phyloP scores from a whole-genome alignment of 2,329 filamentous ascomycete species.

The Trichocomaceae sp. region DNA sequence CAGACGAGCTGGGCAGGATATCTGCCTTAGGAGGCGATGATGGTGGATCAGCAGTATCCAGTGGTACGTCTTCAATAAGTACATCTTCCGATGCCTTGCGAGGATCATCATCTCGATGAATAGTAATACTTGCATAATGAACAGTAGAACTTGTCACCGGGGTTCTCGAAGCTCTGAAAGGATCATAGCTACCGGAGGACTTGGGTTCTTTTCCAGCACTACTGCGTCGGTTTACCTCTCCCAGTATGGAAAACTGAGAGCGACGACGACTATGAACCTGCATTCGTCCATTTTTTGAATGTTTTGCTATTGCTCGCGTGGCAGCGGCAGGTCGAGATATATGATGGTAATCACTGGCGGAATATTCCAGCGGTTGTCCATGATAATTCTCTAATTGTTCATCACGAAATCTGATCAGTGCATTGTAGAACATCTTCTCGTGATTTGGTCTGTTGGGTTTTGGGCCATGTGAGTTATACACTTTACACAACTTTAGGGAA shows the following conservation, averaged over 20 bases:
- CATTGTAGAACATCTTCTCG: conserved; percentile 87
- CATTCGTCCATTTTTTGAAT: conserved; percentile 23
- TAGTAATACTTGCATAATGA: conserved; percentile 60
- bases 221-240: conserved; percentile 45
- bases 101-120: conserved; percentile 48
- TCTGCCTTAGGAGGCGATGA: conserved; percentile 10
- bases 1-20: conserved; percentile 22
- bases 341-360: conserved; percentile 86
- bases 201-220: conserved; percentile 45
- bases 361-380: conserved; percentile 70
- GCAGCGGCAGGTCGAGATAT: conserved; percentile 38
- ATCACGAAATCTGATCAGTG: conserved; percentile 74
- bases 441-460: conserved; percentile 61
- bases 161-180: conserved; percentile 65
- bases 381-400: conserved; percentile 79
- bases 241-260: conserved; percentile 52
- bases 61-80: neutral
- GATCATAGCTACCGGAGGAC: conserved; percentile 64
- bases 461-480: conserved; percentile 1
- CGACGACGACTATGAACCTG: conserved; percentile 35
- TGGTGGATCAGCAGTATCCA: conserved; percentile 5
- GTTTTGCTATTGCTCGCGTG: conserved; percentile 26
- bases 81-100: conserved; percentile 19
- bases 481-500: neutral
- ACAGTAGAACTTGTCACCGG: conserved; percentile 45